Evolutionary conservation across 768 basidiomycete genomes (phyloP), one percentile per base, ranked within the genome.

Genomic region (Calocybe indica): DNA sequence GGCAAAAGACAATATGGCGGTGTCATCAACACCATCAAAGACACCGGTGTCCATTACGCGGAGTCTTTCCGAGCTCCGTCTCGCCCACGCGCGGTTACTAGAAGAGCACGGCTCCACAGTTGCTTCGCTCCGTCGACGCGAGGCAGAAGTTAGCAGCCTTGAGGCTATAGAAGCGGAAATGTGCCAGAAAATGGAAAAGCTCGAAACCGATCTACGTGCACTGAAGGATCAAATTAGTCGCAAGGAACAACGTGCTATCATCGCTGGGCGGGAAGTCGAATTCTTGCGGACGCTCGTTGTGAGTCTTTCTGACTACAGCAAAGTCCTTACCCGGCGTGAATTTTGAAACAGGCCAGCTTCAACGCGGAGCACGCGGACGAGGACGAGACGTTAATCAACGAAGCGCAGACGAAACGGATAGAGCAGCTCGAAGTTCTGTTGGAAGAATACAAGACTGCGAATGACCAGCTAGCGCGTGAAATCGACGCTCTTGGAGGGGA

Each of bases 251-350:
- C 52, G 62, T 28, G 55, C 58, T 1, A 51, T 57, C 12, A 55
- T 72, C 12, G 64, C 65, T 0, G 83, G 86, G 54, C 60, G 79
- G 30, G 85, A 89, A 54, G 73, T 79, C n/a, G 69, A 73, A n/a
- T 85, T 83, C 58, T 58, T 85, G 47, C 72, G 80, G 50, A 82
- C 81, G 0, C 67, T 88, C n/a, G 66, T 88, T 57, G 84, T 85
- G 41, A 42, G 82, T 71, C n/a, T 38, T 13, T 37, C 38, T 2
- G 6, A 28, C 9, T 6, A 49, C 7, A 14, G 12, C 14, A 2
- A 22, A 22, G 22, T 14, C 9, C 38, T 33, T 12, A n/a, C 13
- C 45, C 30, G 56, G 45, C 6, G 5, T 40, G 40, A 14, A 3
- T 43, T 15, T 39, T 43, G 5, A n/a, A 22, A 5, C 42, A 85